Conservation (phyloP, 495 filamentous ascomycete species). For the Hypoxylon lienhwacheense region DNA sequence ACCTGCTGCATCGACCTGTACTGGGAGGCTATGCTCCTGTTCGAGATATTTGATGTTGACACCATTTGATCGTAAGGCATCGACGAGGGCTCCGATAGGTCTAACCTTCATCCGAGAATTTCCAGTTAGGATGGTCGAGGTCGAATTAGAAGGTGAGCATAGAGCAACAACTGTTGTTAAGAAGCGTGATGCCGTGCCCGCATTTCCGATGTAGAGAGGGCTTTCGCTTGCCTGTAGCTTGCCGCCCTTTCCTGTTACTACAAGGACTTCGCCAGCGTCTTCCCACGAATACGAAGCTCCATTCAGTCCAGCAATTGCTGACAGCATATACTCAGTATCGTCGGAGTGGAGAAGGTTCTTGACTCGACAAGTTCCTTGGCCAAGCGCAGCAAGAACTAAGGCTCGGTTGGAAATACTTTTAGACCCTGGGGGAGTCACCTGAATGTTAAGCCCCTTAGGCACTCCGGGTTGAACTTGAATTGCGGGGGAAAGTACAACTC, state of each 20-base stretch:
- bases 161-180: slow-evolving; percentile 90
- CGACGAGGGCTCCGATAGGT: slow-evolving; percentile 91
- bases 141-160: slow-evolving; percentile 62
- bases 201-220: slow-evolving; percentile 91
- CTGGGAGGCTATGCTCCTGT: slow-evolving; percentile 75
- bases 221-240: slow-evolving; percentile 72
- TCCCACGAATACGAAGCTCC: slow-evolving; percentile 97
- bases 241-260: slow-evolving; percentile 89
- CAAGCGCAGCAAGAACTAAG: slow-evolving; percentile 87
- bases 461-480: slow-evolving; percentile 73
- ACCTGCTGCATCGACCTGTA: slow-evolving; percentile 77
- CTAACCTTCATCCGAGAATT: slow-evolving; percentile 96
- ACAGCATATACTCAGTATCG: slow-evolving; percentile 96
- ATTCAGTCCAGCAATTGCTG: slow-evolving; percentile 76
- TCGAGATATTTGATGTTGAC: slow-evolving; percentile 81
- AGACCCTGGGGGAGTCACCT: slow-evolving; percentile 88
- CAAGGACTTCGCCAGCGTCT: slow-evolving; percentile 83
- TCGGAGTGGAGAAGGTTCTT: slow-evolving; percentile 94
- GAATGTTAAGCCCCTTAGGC: slow-evolving; percentile 61
- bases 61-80: slow-evolving; percentile 83
- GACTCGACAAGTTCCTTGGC: slow-evolving; percentile 81
- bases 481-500: slow-evolving; percentile 79
- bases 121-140: slow-evolving; percentile 81
- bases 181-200: slow-evolving; percentile 94
- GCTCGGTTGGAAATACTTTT: slow-evolving; percentile 98